Evolutionary conservation across 2,329 filamentous ascomycete genomes (phyloP).

Genomic region (Fusarium chaquense): DNA sequence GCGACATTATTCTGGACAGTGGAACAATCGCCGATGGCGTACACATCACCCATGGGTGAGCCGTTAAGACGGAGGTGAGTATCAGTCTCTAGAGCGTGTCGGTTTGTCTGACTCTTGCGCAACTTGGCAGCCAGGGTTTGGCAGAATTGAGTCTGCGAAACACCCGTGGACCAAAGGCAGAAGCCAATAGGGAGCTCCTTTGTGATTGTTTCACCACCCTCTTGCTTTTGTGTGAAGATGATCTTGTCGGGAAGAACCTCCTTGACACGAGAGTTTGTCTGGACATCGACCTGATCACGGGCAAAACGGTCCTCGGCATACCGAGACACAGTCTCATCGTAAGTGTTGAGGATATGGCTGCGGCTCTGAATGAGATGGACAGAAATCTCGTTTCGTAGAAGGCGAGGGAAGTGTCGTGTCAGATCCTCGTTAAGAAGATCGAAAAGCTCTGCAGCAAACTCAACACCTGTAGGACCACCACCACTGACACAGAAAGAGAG

Average conservation of each 20-base stretch:
- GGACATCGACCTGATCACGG: slow-evolving; percentile 89
- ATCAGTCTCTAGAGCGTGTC: slow-evolving; percentile 93
- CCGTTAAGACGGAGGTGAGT: slow-evolving; percentile 90
- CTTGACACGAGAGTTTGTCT: slow-evolving; percentile 93
- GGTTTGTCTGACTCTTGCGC: slow-evolving; percentile 82
- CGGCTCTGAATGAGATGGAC: slow-evolving; percentile 97
- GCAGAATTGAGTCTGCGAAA: slow-evolving; percentile 85
- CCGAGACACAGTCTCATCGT: slow-evolving; percentile 91
- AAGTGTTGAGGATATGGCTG: slow-evolving; percentile 96
- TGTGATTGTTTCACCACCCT: slow-evolving; percentile 78
- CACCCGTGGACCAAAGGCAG: slow-evolving; percentile 97
- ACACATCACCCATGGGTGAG: slow-evolving; percentile 91
- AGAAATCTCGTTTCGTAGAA: slow-evolving; percentile 96
- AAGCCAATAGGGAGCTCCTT: slow-evolving; percentile 97
- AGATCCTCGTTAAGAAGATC: slow-evolving; percentile 97
- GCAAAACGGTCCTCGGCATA: slow-evolving; percentile 93
- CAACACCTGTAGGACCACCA: slow-evolving; percentile 77
- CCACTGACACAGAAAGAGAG: slow-evolving; percentile 97
- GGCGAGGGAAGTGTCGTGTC: slow-evolving; percentile 82
- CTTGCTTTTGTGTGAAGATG: slow-evolving; percentile 84
- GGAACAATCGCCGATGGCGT: slow-evolving; percentile 94
- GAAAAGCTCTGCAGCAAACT: slow-evolving; percentile 96
- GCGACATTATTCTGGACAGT: slow-evolving; percentile 98
- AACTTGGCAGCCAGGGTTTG: slow-evolving; percentile 83
- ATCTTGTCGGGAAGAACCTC: slow-evolving; percentile 88